These are phyloP conservation scores for Fraxinus sp. DNA, from an alignment of 305 asterid genomes.

Conservation along the genomic window DNA sequence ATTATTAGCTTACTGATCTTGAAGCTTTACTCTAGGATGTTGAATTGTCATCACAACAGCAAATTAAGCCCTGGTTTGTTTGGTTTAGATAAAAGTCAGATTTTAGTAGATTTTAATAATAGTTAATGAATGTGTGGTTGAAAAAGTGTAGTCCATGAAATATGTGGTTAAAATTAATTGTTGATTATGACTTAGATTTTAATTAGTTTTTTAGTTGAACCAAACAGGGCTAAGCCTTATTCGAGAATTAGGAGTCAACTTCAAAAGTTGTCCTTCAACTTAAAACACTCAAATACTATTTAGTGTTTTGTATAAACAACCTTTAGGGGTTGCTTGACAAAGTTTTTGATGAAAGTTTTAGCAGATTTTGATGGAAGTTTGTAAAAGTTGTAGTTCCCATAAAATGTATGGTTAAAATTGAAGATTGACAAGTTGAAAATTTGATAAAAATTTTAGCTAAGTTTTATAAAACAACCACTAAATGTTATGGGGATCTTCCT, in stretches of 20 bases:
- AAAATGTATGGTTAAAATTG: background rate
- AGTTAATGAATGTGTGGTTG: background rate
- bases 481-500: background rate
- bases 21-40: constrained; percentile 33
- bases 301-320: background rate
- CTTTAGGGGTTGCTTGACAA: background rate
- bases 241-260: background rate
- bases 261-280: background rate
- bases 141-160: too few species aligned
- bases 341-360: background rate
- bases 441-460: background rate
- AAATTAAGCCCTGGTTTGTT: background rate
- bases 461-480: background rate
- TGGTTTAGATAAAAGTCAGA: background rate
- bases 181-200: background rate
- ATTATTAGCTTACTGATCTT: constrained; percentile 14
- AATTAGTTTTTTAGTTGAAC: background rate
- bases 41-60: background rate
- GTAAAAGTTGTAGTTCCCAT: background rate
- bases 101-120: too few species aligned
- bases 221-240: background rate
- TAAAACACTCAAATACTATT: background rate
- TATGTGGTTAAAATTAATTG: background rate
- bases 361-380: background rate
- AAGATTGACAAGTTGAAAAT: background rate